Evolutionary conservation across 1,284 basidiomycete species (phyloP).

Genomic region (Clitocybe nebularis): DNA sequence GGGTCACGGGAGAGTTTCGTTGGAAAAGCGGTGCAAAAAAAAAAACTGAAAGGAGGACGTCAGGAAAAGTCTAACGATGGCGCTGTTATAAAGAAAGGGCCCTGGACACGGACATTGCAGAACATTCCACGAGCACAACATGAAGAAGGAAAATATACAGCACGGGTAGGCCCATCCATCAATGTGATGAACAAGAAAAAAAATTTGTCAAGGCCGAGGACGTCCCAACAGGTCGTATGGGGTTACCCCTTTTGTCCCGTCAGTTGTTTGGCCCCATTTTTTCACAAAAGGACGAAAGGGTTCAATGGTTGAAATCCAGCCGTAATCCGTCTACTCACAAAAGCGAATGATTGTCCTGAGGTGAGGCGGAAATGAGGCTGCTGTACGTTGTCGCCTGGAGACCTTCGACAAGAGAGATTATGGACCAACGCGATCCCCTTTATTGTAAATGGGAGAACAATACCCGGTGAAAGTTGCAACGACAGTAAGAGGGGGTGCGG

Average conservation of each 20-base stretch:
- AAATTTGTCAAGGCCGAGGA: constrained; percentile 6
- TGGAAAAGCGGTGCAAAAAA: background rate
- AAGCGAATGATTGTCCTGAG: too few relatives aligned
- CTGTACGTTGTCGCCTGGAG: too few relatives aligned
- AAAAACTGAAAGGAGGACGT: background rate
- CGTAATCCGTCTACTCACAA: too few relatives aligned
- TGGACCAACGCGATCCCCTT: too few relatives aligned
- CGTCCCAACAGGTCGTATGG: constrained; percentile 6
- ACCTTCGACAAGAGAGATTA: too few relatives aligned
- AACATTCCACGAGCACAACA: constrained; percentile 1
- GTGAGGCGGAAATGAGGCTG: too few relatives aligned
- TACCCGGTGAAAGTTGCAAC: constrained; percentile 3
- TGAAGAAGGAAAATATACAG: constrained; percentile 1
- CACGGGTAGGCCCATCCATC: too few relatives aligned
- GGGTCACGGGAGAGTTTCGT: constrained; percentile 4
- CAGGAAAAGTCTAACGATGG: background rate
- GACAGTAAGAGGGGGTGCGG: constrained; percentile 5
- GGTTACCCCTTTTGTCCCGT: constrained; percentile 4
- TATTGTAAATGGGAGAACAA: constrained; percentile 2
- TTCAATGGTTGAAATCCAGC: too few relatives aligned
- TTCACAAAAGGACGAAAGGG: background rate
- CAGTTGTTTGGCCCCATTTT: background rate
- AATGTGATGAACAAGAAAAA: constrained; percentile 10
- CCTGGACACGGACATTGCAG: constrained; percentile 1
- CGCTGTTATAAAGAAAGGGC: constrained; percentile 4